These are phyloP conservation scores for Lactarius tabidus DNA, from an alignment of 768 basidiomycete species.

Conservation along the genomic window DNA sequence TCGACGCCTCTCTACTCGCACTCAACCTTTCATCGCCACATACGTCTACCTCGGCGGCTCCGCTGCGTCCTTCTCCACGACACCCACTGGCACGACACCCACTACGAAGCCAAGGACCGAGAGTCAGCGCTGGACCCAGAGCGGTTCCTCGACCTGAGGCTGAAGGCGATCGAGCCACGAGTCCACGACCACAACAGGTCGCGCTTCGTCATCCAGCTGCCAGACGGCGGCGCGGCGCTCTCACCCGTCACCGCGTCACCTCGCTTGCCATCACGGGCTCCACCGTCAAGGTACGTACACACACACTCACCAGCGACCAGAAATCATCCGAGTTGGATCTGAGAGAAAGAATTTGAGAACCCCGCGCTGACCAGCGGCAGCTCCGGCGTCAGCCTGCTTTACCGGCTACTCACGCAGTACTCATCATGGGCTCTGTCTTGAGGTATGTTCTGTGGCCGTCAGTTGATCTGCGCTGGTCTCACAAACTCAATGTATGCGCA, in stretches of 20 bases:
- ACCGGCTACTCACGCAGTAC: conserved; percentile 77
- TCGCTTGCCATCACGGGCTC: conserved; percentile 88
- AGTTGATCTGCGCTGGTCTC: no score
- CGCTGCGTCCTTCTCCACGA: conserved; percentile 15
- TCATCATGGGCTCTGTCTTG: no score
- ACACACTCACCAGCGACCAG: no score
- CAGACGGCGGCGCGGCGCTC: conserved; percentile 70
- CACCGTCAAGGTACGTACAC: conserved; percentile 66
- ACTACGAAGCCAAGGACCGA: conserved; percentile 39
- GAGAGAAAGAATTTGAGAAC: conserved; percentile 68
- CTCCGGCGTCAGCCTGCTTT: conserved; percentile 86
- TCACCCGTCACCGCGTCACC: conserved; percentile 87
- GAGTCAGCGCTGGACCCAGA: conserved; percentile 70
- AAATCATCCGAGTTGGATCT: no score
- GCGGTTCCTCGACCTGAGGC: conserved; percentile 73
- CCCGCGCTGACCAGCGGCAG: conserved; percentile 92
- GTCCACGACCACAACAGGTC: conserved; percentile 86
- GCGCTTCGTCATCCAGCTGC: conserved; percentile 77
- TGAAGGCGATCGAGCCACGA: conserved; percentile 74
- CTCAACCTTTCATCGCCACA: no score
- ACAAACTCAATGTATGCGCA: no score
- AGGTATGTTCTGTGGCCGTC: no score
- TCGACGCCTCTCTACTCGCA: no score
- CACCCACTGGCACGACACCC: conserved; percentile 24
- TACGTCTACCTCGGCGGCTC: conserved; percentile 48